phyloP scores from a whole-genome alignment of 2,329 filamentous ascomycete species.

The Lecanosticta acicola region DNA sequence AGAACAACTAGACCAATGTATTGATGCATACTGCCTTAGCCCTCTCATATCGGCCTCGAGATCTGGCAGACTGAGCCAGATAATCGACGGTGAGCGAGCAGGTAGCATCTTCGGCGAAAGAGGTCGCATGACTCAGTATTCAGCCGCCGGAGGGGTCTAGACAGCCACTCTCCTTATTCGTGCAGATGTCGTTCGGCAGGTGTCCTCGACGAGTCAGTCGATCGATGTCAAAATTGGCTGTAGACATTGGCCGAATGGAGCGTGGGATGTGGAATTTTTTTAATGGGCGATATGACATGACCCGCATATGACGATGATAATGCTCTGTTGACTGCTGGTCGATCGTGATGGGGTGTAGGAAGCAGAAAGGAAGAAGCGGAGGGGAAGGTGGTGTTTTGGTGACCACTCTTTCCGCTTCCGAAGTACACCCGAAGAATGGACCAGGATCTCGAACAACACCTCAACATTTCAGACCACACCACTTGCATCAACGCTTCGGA shows the following conservation, averaged over 20 bases:
- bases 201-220: conserved; percentile 15
- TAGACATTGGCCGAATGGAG: conserved; percentile 6
- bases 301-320: too few species aligned
- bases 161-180: conserved; percentile 17
- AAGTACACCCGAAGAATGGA: too few species aligned
- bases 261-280: conserved; percentile 17
- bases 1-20: conserved; percentile 17
- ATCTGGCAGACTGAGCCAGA: conserved; percentile 18
- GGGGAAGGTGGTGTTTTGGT: too few species aligned
- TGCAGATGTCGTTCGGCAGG: conserved; percentile 18
- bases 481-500: too few species aligned
- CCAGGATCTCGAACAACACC: too few species aligned
- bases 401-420: too few species aligned
- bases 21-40: conserved; percentile 8
- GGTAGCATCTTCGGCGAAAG: conserved; percentile 4
- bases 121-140: conserved; percentile 5
- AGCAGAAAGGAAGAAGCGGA: too few species aligned
- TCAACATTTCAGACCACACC: too few species aligned
- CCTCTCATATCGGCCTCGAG: conserved; percentile 16
- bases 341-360: too few species aligned
- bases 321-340: too few species aligned
- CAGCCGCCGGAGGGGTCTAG: conserved; percentile 15
- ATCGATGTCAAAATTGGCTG: conserved; percentile 13
- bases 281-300: too few species aligned
- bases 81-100: conserved; percentile 6